Base-by-base conservation (phyloP, 2,329 filamentous ascomycete species). In the Phoma sp. region DNA sequence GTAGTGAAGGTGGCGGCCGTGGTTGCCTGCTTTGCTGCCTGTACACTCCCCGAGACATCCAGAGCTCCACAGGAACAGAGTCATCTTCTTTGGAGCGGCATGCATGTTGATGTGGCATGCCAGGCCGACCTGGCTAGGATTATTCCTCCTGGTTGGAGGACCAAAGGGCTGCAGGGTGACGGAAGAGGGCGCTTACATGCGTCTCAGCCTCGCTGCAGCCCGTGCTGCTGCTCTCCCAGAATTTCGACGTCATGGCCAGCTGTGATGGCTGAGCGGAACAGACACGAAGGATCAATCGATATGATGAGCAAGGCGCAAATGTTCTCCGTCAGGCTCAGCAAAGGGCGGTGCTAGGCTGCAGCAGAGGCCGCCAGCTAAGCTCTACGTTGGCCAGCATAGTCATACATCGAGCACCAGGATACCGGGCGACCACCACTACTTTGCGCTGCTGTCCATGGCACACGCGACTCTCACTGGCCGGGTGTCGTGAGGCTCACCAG, bases 1-100 rank as follows among this genome's bases (percentile, higher is more conserved):
- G 38, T 46, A 42, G 40, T 50, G 32, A 55, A 50, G 37, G 41
- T 42, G 52, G 22, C 11, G 27, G 40, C 6, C 27, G 37, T 13
- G 36, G 46, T 47, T 55, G 52, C 52, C 52, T 55, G 52, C 41
- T 39, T 36, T 30, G 52, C 41, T 55, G 52, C 46, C 52, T 55
- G 47, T 25, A 22, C 41, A 46, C 45, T 25, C 18, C 11, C 13
- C 7, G 14, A 44, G 42, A 22, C 4, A n/a, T 23, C 23, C 33
- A 42, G 6, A n/a, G 32, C 7, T 33, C 7, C 32, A 33, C 32
- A 8, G 10, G 13, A 13, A 9, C 32, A 33, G 32, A 33, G 32
- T 14, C 23, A n/a, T 36, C 23, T 9, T 33, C 30, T 38, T 33
- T 7, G 9, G n/a, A 36, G 37, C 18, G 9, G 2, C 11, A 27